A percentile compares a stretch with the other conserved stretches of the same genome.
These are phyloP conservation scores for Colletotrichum scovillei DNA, from an alignment of 2,329 filamentous ascomycete species.

Conservation along the genomic window DNA sequence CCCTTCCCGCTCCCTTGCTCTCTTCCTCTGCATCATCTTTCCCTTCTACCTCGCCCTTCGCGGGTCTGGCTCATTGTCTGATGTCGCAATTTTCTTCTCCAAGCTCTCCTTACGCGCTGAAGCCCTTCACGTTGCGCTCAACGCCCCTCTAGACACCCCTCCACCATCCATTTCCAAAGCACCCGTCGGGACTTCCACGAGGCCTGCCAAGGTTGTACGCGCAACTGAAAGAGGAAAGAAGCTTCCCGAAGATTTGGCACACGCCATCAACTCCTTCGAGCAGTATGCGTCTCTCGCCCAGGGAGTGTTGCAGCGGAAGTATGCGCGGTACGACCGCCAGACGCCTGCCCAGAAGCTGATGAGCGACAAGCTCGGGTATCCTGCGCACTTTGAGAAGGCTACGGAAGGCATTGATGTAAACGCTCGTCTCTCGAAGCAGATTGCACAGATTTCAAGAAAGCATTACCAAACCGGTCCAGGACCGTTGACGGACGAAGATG, in stretches of 20 bases:
- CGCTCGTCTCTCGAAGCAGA: not conserved
- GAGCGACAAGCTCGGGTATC: not conserved
- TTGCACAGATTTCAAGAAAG: not conserved
- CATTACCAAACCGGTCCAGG: not conserved
- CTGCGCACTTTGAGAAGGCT: not conserved
- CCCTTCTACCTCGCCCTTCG: not conserved
- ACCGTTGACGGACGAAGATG: not conserved
- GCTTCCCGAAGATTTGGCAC: not conserved
- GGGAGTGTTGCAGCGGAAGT: not conserved
- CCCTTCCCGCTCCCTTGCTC: not conserved
- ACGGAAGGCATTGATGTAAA: not conserved
- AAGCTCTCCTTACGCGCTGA: not conserved
- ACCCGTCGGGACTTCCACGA: not conserved
- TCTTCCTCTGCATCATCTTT: not conserved
- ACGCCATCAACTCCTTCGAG: not conserved
- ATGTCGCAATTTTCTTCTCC: not conserved
- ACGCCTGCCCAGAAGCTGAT: not conserved
- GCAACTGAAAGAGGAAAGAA: not conserved
- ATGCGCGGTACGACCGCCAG: not conserved
- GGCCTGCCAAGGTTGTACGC: not conserved
- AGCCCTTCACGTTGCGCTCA: not conserved
- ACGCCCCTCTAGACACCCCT: not conserved
- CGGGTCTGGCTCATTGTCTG: not conserved
- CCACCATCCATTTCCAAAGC: not conserved
- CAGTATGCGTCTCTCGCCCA: not conserved